phyloP scores from a whole-genome alignment of 2,329 filamentous ascomycete species.

The Drechslerella coelobrocha region DNA sequence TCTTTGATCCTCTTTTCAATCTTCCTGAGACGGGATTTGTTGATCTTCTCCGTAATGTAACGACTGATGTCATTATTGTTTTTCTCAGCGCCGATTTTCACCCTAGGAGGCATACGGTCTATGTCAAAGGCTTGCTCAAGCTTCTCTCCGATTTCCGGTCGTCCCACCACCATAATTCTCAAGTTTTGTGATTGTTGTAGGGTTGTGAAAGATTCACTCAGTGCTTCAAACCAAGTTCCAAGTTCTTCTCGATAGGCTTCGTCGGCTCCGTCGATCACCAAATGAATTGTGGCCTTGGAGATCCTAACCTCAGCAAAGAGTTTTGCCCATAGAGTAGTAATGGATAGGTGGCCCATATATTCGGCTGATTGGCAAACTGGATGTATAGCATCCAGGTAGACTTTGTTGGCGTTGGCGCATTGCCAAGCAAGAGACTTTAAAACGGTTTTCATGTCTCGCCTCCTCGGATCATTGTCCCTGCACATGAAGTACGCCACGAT shows the following conservation, averaged over 20 bases:
- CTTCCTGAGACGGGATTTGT: slow-evolving; percentile 6
- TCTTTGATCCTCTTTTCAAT: slow-evolving; percentile 8
- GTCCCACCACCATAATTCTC: background rate
- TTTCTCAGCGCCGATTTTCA: slow-evolving; percentile 1
- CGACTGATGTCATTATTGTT: background rate
- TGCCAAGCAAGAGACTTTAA: slow-evolving; percentile 11
- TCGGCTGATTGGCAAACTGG: background rate
- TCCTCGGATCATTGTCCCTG: slow-evolving; percentile 8
- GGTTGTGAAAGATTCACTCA: background rate
- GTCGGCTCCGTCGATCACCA: slow-evolving; percentile 11
- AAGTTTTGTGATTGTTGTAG: background rate
- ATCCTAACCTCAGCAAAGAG: slow-evolving; percentile 1
- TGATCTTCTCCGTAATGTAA: background rate
- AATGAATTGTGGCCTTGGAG: background rate
- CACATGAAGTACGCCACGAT: slow-evolving; percentile 7
- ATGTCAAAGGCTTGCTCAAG: background rate
- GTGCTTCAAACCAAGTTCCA: background rate
- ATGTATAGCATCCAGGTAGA: background rate
- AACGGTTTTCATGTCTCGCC: background rate
- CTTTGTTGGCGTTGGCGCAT: background rate
- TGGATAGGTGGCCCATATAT: background rate
- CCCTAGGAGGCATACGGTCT: background rate
- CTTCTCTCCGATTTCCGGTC: slow-evolving; percentile 10
- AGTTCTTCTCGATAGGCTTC: slow-evolving; percentile 4
- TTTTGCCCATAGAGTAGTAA: slow-evolving; percentile 2